phyloP scores from a whole-genome alignment of 495 filamentous ascomycete genomes.

The Penicillium subrubescens region DNA sequence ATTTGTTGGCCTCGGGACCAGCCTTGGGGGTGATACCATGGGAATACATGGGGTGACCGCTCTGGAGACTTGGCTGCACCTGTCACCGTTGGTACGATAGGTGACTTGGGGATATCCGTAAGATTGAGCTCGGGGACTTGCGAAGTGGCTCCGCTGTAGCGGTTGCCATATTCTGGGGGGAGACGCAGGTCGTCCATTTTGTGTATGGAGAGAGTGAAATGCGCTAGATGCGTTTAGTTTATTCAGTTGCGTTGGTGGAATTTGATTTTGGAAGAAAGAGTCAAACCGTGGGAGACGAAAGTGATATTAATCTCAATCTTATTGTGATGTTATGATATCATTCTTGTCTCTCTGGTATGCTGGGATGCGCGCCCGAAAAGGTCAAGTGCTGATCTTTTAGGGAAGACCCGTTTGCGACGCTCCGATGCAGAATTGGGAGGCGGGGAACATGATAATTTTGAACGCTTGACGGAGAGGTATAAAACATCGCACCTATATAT shows the following conservation, averaged over 20 bases:
- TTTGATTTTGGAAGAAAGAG: too few species aligned
- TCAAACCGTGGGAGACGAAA: too few species aligned
- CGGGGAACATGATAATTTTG: not conserved
- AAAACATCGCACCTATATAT: too few species aligned
- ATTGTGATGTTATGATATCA: not conserved
- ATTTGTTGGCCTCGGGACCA: constrained; percentile 53
- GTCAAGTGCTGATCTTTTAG: constrained; percentile 12
- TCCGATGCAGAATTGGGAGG: constrained; percentile 5
- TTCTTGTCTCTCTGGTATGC: constrained; percentile 16
- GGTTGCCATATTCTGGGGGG: constrained; percentile 22
- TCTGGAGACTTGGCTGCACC: constrained; percentile 3
- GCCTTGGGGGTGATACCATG: constrained; percentile 52
- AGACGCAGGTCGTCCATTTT: constrained; percentile 26
- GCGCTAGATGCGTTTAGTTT: not conserved
- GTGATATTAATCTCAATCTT: not conserved
- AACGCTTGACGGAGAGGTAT: not conserved
- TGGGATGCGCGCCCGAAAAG: constrained; percentile 9
- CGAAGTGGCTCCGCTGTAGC: constrained; percentile 27
- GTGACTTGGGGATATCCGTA: constrained; percentile 23
- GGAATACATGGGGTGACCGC: not conserved
- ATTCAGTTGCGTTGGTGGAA: not conserved
- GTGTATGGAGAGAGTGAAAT: not conserved
- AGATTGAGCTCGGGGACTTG: constrained; percentile 20
- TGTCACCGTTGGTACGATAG: constrained; percentile 1
- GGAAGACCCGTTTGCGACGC: constrained; percentile 10